Conservation (phyloP, 139 green algal species). For the Chlamydomonas urium region DNA sequence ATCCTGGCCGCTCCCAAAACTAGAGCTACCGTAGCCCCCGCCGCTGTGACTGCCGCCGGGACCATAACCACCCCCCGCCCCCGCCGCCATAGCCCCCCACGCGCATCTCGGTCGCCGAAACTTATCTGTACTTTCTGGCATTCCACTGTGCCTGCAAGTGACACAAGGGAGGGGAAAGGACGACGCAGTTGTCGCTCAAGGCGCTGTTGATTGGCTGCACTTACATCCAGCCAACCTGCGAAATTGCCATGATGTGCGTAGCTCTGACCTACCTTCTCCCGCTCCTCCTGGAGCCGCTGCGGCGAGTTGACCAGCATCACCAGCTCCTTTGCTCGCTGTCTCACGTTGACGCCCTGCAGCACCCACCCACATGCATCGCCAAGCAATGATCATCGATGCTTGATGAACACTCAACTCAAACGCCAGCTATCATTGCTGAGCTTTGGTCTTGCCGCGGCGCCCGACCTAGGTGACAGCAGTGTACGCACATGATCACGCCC, state of each 20-base stretch:
- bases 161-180: too few species aligned
- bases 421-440: too few species aligned
- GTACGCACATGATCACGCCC: slow-evolving; percentile 37
- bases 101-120: slow-evolving; percentile 51
- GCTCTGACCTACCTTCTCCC: slow-evolving; percentile 54
- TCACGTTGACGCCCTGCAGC: slow-evolving; percentile 76
- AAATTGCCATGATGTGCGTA: not conserved
- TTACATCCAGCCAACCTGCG: not conserved
- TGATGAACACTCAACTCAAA: too few species aligned
- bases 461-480: slow-evolving; percentile 10
- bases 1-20: not conserved
- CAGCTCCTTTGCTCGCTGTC: slow-evolving; percentile 77
- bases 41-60: too few species aligned
- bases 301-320: slow-evolving; percentile 55
- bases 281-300: slow-evolving; percentile 57
- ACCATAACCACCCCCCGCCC: too few species aligned
- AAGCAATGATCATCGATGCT: too few species aligned
- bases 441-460: too few species aligned
- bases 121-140: slow-evolving; percentile 67
- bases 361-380: not conserved
- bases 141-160: too few species aligned
- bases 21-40: slow-evolving; percentile 1
- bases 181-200: too few species aligned
- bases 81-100: slow-evolving; percentile 18
- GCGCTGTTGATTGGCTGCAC: too few species aligned